Conservation (phyloP, 345 rosid species). For the Ceriops zippeliana region DNA sequence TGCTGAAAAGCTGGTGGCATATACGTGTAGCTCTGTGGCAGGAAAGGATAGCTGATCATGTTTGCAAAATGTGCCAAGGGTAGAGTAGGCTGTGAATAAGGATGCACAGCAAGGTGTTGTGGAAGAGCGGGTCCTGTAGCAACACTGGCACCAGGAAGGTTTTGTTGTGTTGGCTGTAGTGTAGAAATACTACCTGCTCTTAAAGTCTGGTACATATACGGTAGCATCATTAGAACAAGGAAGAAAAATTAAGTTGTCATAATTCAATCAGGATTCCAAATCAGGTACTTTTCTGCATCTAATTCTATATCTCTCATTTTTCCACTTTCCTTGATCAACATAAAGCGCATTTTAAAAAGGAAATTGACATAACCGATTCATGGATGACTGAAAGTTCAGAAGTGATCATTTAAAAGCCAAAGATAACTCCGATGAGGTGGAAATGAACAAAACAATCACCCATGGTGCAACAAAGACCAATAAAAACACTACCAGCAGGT, state of each 20-base stretch:
- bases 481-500: not conserved
- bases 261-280: not conserved
- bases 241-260: not conserved
- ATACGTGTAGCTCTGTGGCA: slow-evolving; percentile 89
- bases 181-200: slow-evolving; percentile 60
- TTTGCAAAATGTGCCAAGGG: slow-evolving; percentile 82
- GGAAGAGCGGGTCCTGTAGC: slow-evolving; percentile 80
- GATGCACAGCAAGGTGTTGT: slow-evolving; percentile 87
- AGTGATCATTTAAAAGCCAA: not conserved
- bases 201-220: slow-evolving; percentile 42
- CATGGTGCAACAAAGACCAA: not conserved
- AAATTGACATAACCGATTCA: too few relatives aligned
- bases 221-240: too few relatives aligned
- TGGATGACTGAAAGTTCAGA: too few relatives aligned
- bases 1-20: slow-evolving; percentile 96
- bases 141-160: slow-evolving; percentile 49
- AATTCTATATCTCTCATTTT: too few relatives aligned
- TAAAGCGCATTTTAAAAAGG: too few relatives aligned
- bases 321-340: too few relatives aligned
- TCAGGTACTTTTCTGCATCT: too few relatives aligned
- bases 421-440: slow-evolving; percentile 2
- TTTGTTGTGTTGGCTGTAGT: slow-evolving; percentile 63
- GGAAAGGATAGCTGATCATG: slow-evolving; percentile 78
- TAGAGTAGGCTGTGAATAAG: slow-evolving; percentile 83
- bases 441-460: not conserved